Percentiles rank a stretch among this genome's conserved stretches.
These are phyloP conservation scores for Epichloe brachyelytri DNA, from an alignment of 2,329 filamentous ascomycete genomes.

Conservation along the genomic window DNA sequence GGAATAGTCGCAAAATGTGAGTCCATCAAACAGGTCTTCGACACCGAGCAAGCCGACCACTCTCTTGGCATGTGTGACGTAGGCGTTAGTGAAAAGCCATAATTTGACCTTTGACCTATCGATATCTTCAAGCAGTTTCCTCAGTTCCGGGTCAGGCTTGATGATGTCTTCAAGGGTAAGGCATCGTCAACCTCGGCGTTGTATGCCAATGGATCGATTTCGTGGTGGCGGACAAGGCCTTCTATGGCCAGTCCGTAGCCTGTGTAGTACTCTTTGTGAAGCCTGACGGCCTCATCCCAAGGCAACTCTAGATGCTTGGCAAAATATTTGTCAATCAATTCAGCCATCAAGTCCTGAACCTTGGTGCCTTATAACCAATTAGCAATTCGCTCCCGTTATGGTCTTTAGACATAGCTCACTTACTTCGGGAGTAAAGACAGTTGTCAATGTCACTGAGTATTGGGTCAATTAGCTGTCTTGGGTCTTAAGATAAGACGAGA, in stretches of 20 bases:
- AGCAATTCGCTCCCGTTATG: not conserved
- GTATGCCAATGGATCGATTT: constrained; percentile 91
- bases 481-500: not conserved
- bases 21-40: constrained; percentile 83
- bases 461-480: not conserved
- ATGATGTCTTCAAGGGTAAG: constrained; percentile 78
- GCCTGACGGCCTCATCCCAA: constrained; percentile 64
- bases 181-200: constrained; percentile 93
- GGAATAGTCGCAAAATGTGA: constrained; percentile 88
- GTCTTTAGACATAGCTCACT: constrained; percentile 14
- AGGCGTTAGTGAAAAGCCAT: constrained; percentile 96
- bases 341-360: constrained; percentile 80
- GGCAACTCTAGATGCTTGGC: constrained; percentile 59
- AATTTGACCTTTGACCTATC: constrained; percentile 72
- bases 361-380: constrained; percentile 42
- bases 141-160: constrained; percentile 61
- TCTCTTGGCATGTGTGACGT: constrained; percentile 71
- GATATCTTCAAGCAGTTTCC: constrained; percentile 66
- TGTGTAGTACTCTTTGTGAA: constrained; percentile 87
- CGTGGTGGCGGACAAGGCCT: constrained; percentile 82
- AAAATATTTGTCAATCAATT: constrained; percentile 59
- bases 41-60: constrained; percentile 72
- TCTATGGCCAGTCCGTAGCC: constrained; percentile 97
- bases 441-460: constrained; percentile 88
- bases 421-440: constrained; percentile 84